A percentile compares a stretch with the other conserved stretches of the same genome.
Conservation (phyloP, 176 grass and related monocot species). For the Melocanna baccifera region DNA sequence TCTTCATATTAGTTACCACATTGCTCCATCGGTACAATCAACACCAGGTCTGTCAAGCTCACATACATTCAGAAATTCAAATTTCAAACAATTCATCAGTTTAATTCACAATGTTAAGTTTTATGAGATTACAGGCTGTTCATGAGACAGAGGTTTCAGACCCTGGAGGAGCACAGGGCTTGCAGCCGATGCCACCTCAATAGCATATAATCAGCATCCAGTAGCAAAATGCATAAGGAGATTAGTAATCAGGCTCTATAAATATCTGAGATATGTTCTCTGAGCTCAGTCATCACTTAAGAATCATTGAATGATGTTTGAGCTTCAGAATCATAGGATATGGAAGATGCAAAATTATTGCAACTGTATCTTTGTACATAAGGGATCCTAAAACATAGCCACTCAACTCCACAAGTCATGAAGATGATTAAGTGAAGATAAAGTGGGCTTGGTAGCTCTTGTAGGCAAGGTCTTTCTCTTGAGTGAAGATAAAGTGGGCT, state of each 20-base stretch:
- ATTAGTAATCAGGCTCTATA: constrained; percentile 21
- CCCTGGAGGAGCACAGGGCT: constrained; percentile 6
- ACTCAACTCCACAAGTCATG: constrained; percentile 9
- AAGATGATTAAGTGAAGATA: too few relatives aligned
- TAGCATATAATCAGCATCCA: constrained; percentile 37
- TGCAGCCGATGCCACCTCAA: constrained; percentile 25
- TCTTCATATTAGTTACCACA: constrained; percentile 34
- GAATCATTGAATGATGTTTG: constrained; percentile 7
- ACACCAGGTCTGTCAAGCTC: constrained; percentile 29
- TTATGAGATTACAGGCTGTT: constrained; percentile 7
- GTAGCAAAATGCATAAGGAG: constrained; percentile 14
- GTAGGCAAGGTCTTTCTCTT: too few relatives aligned
- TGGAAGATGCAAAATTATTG: constrained; percentile 8
- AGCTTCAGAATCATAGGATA: not conserved
- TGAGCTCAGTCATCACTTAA: not conserved
- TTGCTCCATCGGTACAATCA: constrained; percentile 35
- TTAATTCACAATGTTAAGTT: not conserved
- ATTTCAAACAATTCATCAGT: not conserved
- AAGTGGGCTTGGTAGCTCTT: constrained; percentile 16
- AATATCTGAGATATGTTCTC: constrained; percentile 9
- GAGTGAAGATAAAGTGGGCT: too few relatives aligned
- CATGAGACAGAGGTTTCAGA: constrained; percentile 2
- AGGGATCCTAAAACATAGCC: not conserved
- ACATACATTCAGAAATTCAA: not conserved
- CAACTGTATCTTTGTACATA: constrained; percentile 2